These are phyloP conservation scores for Kodamaea laetipori DNA, from an alignment of 805 yeast genomes.

Conservation along the genomic window DNA sequence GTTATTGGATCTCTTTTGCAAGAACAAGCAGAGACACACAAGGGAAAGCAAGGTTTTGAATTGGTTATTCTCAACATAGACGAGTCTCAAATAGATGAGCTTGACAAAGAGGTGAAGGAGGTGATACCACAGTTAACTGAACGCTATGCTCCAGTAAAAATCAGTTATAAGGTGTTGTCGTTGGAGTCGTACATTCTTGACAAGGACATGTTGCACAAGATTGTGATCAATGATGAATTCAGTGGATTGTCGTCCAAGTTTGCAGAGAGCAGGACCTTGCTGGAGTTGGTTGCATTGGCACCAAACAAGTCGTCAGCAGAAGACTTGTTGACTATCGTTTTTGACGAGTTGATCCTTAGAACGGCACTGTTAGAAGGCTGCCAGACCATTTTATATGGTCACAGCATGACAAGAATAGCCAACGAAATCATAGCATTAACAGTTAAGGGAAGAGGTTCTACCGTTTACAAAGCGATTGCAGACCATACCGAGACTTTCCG, in stretches of 20 bases:
- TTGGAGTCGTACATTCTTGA: constrained; percentile 42
- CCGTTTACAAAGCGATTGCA: constrained; percentile 54
- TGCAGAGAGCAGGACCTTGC: constrained; percentile 18
- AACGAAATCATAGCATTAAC: constrained; percentile 77
- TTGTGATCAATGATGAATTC: constrained; percentile 36
- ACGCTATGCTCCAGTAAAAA: constrained; percentile 23
- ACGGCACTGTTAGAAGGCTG: constrained; percentile 49
- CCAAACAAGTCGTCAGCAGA: constrained; percentile 63
- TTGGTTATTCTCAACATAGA: constrained; percentile 54
- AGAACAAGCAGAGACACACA: constrained; percentile 63
- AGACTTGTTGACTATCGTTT: constrained; percentile 56
- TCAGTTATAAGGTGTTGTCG: constrained; percentile 44
- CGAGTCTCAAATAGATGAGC: constrained; percentile 27
- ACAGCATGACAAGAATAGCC: constrained; percentile 81
- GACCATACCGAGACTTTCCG: constrained; percentile 39
- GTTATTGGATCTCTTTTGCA: constrained; percentile 59
- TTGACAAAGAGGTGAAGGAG: constrained; percentile 20
- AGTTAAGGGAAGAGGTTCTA: constrained; percentile 83
- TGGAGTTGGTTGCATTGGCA: constrained; percentile 39
- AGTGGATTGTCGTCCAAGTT: constrained; percentile 17
- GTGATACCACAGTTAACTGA: constrained; percentile 21
- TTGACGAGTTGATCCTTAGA: constrained; percentile 47
- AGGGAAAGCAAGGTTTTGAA: constrained; percentile 69
- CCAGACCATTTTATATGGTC: constrained; percentile 69
- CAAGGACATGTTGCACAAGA: constrained; percentile 28